Base-by-base conservation (phyloP, 2,329 filamentous ascomycete species). In the Fusarium vanettenii region DNA sequence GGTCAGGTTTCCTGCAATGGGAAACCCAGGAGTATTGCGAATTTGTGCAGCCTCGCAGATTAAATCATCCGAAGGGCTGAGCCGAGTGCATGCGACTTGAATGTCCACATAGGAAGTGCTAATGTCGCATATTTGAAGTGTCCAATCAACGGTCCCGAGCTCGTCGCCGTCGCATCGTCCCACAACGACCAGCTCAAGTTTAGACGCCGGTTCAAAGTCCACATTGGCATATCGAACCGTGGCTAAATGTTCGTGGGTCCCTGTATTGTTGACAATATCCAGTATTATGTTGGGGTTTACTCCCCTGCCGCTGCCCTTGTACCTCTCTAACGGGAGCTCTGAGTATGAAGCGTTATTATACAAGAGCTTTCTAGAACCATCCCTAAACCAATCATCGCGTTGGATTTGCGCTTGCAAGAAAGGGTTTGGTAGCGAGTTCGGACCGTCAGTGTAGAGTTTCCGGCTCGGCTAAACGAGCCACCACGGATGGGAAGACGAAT, bases 91-190 rank as follows among this genome's bases (percentile, higher is more conserved):
- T 0, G 4, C 22, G 0, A 71, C 6, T 0, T 57, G 0, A 6
- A 71, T 61, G 5, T 71, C 69, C 8, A 71, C 18, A 6, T 71
- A 71, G 1, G 69, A 41, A 0, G 56, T 66, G 2, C 61, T 61
- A 3, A 66, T 39, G 0, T 59, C 33, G 8, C 66, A 69, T 31
- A 31, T 14, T 13, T 43, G 64, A 5, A 56, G 14, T 43, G 60
- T 60, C 43, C 22, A 31, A 31, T 31, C 29, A 31, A 11, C 9
- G 29, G 9, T 31, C 9, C 29, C 9, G 29, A 9, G 29, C 29
- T 31, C 29, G 6, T 48, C 6, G 11, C 6, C 6, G 1, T 14
- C 1, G 31, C 68, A 70, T n/a, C 0, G 1, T 16, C 60, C 60
- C n/a, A 10, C 39, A 18, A 66, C 14, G 0, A 70, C 9, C 2